Base-by-base conservation (phyloP, 2,329 filamentous ascomycete species). In the Talaromyces rugulosus region DNA sequence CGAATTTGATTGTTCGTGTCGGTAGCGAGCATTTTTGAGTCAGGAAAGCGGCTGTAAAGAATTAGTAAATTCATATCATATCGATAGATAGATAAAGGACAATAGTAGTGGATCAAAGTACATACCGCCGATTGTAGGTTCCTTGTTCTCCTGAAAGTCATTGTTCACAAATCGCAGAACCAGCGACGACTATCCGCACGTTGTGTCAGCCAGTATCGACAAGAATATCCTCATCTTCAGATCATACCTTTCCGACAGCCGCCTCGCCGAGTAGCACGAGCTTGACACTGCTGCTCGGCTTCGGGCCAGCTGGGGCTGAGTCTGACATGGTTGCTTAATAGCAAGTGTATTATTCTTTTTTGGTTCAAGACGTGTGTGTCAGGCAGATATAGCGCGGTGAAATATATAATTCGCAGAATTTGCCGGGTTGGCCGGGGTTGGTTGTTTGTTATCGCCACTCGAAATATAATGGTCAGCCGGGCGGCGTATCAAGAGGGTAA, bases 251-350 rank as follows among this genome's bases (percentile, higher is more conserved):
- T 86, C 95, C 95, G 62, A 99, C 95, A 64, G 95, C 95, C 66
- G 95, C 95, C 82, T 99, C 95, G 69, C 95, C 95, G 62, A 99
- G 88, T 74, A 99, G 86, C 67, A 99, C 95, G 70, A 99, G 89
- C 89, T 99, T 99, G 77, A 99, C 95, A 82, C 95, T 99, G 87
- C 93, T 98, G 84, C 93, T 98, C 66, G 95, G 95, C 83, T 98
- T 99, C 64, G 80, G 77, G 69, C 81, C 78, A 74, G 85, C 82
- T 69, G 53, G 58, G 36, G 85, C 86, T 74, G 87, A 82, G 76
- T 93, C 90, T 74, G 89, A 87, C 90, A 93, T 94, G 69, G 61
- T 62, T 33, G 16, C 36, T 40, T 40, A 40, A 40, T 30, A 27
- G 40, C 27, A 36, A 50, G 23, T 2, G 3, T 16, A 11, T 5